Conservation (phyloP, 768 basidiomycete genomes). For the Boletus tomentosulus region DNA sequence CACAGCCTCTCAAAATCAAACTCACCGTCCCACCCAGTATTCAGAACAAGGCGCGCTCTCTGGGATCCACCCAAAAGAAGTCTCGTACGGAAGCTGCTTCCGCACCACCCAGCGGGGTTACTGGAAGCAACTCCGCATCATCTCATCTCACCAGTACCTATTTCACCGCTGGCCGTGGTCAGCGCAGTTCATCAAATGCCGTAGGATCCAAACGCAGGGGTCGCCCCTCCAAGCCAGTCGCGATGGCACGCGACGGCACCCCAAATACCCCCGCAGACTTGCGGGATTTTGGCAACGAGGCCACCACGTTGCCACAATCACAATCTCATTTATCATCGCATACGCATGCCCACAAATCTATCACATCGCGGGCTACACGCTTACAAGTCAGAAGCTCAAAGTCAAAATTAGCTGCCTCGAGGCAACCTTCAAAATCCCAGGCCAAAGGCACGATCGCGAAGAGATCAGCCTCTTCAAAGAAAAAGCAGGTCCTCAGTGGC, state of each 20-base stretch:
- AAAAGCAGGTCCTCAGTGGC: slow-evolving; percentile 14
- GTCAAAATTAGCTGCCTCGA: slow-evolving; percentile 32
- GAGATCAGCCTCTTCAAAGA: slow-evolving; percentile 18
- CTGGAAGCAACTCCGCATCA: slow-evolving; percentile 19
- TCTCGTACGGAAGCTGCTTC: slow-evolving; percentile 17
- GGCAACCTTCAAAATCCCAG: slow-evolving; percentile 35
- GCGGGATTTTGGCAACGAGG: slow-evolving; percentile 31
- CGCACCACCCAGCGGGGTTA: slow-evolving; percentile 40
- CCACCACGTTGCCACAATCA: slow-evolving; percentile 33
- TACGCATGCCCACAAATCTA: slow-evolving; percentile 16
- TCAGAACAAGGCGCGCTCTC: slow-evolving; percentile 40
- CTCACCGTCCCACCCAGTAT: slow-evolving; percentile 60
- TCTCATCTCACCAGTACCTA: slow-evolving; percentile 11
- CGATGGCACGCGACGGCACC: slow-evolving; percentile 30
- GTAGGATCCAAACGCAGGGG: slow-evolving; percentile 46
- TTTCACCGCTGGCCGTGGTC: slow-evolving; percentile 29
- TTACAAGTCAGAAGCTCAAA: slow-evolving; percentile 20
- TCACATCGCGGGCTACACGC: slow-evolving; percentile 24
- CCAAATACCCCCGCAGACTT: slow-evolving; percentile 15
- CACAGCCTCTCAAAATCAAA: slow-evolving; percentile 61
- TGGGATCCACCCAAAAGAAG: slow-evolving; percentile 28
- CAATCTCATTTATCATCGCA: slow-evolving; percentile 33
- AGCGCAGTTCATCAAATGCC: slow-evolving; percentile 10
- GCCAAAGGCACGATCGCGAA: slow-evolving; percentile 35
- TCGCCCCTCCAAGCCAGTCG: slow-evolving; percentile 50